Base-by-base conservation (phyloP, 2,329 filamentous ascomycete genomes). In the Trichophaea hybrida region DNA sequence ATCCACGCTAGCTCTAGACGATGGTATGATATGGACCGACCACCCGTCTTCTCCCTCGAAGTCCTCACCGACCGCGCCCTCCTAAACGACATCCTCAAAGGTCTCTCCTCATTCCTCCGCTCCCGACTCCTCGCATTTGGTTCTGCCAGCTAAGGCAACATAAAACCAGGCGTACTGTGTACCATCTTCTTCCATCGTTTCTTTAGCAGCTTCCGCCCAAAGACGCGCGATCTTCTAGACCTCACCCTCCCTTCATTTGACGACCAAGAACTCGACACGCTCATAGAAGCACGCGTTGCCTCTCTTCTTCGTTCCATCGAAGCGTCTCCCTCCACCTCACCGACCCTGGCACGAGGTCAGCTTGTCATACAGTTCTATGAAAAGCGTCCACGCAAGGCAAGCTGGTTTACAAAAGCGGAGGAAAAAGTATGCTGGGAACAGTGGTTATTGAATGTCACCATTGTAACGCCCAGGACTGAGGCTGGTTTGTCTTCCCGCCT, bases 101-200 rank as follows among this genome's bases (percentile, higher is more conserved):
- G 90, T 90, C 72, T 54, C 24, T 38, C n/a, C 13, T 15, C 24
- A 54, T 38, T 54, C 51, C 31, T 13, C n/a, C n/a, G 31, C 48
- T 24, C 15, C 48, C 7, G 31, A 24, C 15, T 12, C 31, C 31
- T 12, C 48, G 12, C 13, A 24, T 5, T 6, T 24, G 31, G 31
- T 6, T 24, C 48, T 12, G n/a, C n/a, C 48, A 32, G 51, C 51
- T 35, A 38, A 24, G 10, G 24, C 46, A 12, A 12, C 48, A 6
- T 35, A 6, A 32, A 17, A 32, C 4, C 51, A 62, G 91, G 86
- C 65, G 86, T 96, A 71, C 80, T 97, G 54, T 90, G 96, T 73
- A 94, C 90, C 55, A 96, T 97, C 72, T 98, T 97, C 81, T 97
- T 97, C 79, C 90, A 96, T 76, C 86, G 93, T 70, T 94, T 91